phyloP scores from a whole-genome alignment of 768 basidiomycete genomes.

The Hortiboletus flavorubellus region DNA sequence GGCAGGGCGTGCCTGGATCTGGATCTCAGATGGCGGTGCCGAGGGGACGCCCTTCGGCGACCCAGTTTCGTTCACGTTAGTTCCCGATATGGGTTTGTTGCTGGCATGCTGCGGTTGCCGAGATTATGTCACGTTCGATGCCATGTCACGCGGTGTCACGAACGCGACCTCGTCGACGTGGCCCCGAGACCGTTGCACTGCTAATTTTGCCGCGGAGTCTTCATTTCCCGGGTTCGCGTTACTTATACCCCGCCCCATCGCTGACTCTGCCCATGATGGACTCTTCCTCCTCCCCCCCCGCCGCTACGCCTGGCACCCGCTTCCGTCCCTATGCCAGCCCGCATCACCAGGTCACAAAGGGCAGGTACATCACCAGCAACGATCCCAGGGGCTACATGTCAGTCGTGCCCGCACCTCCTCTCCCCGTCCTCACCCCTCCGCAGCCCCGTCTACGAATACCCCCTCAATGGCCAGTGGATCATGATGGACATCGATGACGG shows the following conservation, averaged over 20 bases:
- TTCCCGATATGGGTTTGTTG: slow-evolving; percentile 36
- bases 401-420: slow-evolving; percentile 24
- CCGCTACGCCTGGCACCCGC: slow-evolving; percentile 32
- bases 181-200: slow-evolving; percentile 30
- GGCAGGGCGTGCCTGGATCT: slow-evolving; percentile 31
- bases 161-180: slow-evolving; percentile 37
- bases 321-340: slow-evolving; percentile 72
- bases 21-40: slow-evolving; percentile 44
- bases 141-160: slow-evolving; percentile 28
- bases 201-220: slow-evolving; percentile 32
- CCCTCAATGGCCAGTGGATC: slow-evolving; percentile 86
- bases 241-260: slow-evolving; percentile 21
- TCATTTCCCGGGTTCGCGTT: slow-evolving; percentile 21
- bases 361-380: slow-evolving; percentile 86
- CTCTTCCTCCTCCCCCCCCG: slow-evolving; percentile 35
- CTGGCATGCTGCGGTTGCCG: slow-evolving; percentile 33
- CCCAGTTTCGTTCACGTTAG: slow-evolving; percentile 24
- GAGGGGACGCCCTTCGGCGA: slow-evolving; percentile 31
- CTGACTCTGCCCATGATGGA: slow-evolving; percentile 34
- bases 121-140: slow-evolving; percentile 31
- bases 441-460: slow-evolving; percentile 86
- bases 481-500: slow-evolving; percentile 97
- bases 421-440: slow-evolving; percentile 2
- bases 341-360: slow-evolving; percentile 79
- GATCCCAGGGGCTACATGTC: slow-evolving; percentile 89